These are phyloP conservation scores for Penicillium paradoxum DNA, from an alignment of 495 filamentous ascomycete genomes.

Conservation along the genomic window DNA sequence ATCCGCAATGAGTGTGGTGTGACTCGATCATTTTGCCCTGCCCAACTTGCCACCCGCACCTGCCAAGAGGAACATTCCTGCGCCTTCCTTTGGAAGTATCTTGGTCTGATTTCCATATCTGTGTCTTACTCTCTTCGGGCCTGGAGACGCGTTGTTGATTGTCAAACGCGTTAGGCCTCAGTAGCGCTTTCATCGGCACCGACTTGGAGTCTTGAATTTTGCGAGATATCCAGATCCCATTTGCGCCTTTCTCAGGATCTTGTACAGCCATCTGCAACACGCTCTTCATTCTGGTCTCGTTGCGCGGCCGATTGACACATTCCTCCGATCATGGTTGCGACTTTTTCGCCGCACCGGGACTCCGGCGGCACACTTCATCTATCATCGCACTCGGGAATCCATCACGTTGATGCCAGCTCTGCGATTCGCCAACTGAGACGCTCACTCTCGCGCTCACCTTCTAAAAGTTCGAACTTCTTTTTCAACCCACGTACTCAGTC, in stretches of 20 bases:
- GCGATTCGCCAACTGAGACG: conserved; percentile 73
- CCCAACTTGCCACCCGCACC: conserved; percentile 1
- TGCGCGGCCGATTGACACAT: conserved; percentile 19
- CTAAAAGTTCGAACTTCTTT: conserved; percentile 67
- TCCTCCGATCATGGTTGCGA: conserved; percentile 44
- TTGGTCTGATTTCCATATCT: neutral
- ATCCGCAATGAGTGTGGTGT: conserved; percentile 1
- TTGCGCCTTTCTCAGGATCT: neutral
- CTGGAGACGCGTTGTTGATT: conserved; percentile 1
- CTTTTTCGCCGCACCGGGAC: conserved; percentile 52
- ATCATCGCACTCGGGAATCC: conserved; percentile 74
- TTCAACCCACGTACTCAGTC: conserved; percentile 53
- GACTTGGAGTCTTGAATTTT: neutral
- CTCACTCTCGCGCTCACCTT: conserved; percentile 82
- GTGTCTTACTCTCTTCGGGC: too few species aligned
- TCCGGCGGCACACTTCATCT: conserved; percentile 77
- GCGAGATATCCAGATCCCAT: neutral
- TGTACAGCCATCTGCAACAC: neutral
- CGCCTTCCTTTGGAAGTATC: neutral
- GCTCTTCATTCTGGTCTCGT: conserved; percentile 19
- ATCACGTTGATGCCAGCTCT: conserved; percentile 71
- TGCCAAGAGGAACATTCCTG: conserved; percentile 4
- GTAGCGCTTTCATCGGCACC: neutral
- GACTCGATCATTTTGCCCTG: neutral
- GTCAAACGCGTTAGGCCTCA: neutral